Evolutionary conservation across 1,284 basidiomycete genomes (phyloP), one percentile per base, ranked within the genome.

Genomic region (Fomitopsis schrenkii): DNA sequence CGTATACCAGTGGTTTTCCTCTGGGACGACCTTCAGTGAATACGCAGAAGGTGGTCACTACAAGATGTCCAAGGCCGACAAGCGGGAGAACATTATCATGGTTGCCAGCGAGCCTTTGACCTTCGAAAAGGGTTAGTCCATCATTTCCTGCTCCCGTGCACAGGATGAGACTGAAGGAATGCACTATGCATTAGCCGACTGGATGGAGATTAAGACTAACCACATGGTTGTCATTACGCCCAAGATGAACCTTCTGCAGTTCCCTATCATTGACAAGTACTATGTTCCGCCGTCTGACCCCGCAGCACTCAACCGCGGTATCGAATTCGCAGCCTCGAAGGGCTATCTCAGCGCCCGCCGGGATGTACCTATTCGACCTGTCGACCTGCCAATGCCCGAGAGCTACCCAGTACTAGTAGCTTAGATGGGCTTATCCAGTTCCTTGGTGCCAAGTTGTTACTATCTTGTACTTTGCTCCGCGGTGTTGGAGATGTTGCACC

Each of bases 41-140:
- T 95, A 93, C 70, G 86, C 88, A 33, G 86, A 88, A 68, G 91
- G 93, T 7, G 93, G 93, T 19, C 88, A 96, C 73, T 97, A 97
- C 74, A 88, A 90, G 70, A 98, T 97, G 95, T 91, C 91, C 22
- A 99, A 98, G 75, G 87, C 89, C 42, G 97, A 98, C 77, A 98
- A 97, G 77, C 82, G 97, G 62, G 95, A 96, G 72, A 94, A 94
- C 68, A 95, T 97, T 69, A 94, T 97, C 70, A 90, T 97, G 87
- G 86, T 97, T 73, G 93, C 93, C 3, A 93, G 90, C 67, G 95
- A 97, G 70, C 95, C 95, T 2, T 76, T 97, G 54, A 97, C 95
- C 0, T 97, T 97, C 68, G 96, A 98, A 76, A 87, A 94, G 81
- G 92, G 91, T 91, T 68, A 50, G 79, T 67, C 5, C 10, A 78